A percentile compares a stretch with the other conserved stretches of the same genome.
These are phyloP conservation scores for Raddia guianensis DNA, from an alignment of 176 grass and related monocot species.

Conservation along the genomic window DNA sequence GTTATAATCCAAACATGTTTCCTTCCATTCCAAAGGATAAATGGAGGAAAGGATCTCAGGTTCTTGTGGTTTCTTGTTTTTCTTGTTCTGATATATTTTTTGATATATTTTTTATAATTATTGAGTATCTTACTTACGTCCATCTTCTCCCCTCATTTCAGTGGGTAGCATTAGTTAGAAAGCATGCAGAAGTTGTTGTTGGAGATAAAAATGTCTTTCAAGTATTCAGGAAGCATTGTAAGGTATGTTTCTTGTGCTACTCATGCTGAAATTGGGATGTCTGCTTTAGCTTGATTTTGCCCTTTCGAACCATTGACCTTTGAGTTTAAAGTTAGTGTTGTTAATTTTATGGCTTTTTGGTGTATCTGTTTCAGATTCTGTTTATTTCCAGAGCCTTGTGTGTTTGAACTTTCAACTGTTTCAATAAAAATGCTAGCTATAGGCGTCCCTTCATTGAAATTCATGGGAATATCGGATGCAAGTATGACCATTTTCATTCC, in stretches of 20 bases:
- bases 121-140: conserved; percentile 18
- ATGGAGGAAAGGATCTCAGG: conserved; percentile 99
- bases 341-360: background rate
- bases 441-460: background rate
- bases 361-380: conserved; percentile 8
- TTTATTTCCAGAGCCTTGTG: conserved; percentile 5
- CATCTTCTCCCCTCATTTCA: conserved; percentile 59
- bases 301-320: conserved; percentile 18
- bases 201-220: conserved; percentile 69
- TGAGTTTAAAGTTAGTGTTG: background rate
- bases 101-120: conserved; percentile 14
- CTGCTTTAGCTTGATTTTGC: conserved; percentile 2
- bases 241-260: conserved; percentile 51
- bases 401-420: conserved; percentile 4
- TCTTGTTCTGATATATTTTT: conserved; percentile 26
- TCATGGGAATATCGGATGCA: background rate
- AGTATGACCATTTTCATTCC: background rate
- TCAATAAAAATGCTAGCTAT: conserved; percentile 20
- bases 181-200: conserved; percentile 73
- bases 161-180: conserved; percentile 85
- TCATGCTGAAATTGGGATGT: conserved; percentile 4
- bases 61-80: conserved; percentile 42
- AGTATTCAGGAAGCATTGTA: conserved; percentile 87
- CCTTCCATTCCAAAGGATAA: conserved; percentile 73
- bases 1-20: conserved; percentile 85